Percentiles rank a stretch among this genome's conserved stretches.
phyloP scores from a whole-genome alignment of 345 rosid genomes.

The Rhizophora mangle region DNA sequence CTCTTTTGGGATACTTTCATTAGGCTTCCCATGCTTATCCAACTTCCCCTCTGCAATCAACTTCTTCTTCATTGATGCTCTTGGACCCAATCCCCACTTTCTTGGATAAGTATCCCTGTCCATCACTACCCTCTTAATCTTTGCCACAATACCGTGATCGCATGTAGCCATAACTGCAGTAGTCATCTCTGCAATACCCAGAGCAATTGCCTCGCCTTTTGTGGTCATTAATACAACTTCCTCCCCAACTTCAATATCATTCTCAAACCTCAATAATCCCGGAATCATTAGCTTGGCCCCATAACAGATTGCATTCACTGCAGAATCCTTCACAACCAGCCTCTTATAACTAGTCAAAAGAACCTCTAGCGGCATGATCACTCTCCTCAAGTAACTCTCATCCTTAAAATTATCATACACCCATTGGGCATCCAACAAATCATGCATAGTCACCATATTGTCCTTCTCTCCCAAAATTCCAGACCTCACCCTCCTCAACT shows the following conservation, averaged over 20 bases:
- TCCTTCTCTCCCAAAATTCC: conserved; percentile 88
- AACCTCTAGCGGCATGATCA: conserved; percentile 83
- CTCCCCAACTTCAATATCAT: conserved; percentile 78
- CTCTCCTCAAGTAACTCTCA: conserved; percentile 81
- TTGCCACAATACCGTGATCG: conserved; percentile 94
- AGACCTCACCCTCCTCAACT: conserved; percentile 88
- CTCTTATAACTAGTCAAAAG: conserved; percentile 91
- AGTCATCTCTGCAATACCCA: conserved; percentile 98
- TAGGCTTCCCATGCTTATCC: conserved; percentile 89
- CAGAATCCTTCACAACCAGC: conserved; percentile 84
- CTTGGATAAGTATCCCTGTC: conserved; percentile 94
- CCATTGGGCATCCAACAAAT: conserved; percentile 96
- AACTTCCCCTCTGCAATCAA: conserved; percentile 72
- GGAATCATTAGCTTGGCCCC: conserved; percentile 97
- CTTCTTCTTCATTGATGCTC: conserved; percentile 83
- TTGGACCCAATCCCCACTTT: conserved; percentile 93
- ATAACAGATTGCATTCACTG: conserved; percentile 90
- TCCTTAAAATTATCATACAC: conserved; percentile 58
- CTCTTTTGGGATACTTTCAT: conserved; percentile 65
- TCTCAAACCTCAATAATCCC: conserved; percentile 80
- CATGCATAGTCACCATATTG: conserved; percentile 98
- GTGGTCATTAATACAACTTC: conserved; percentile 95
- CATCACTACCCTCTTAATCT: conserved; percentile 97
- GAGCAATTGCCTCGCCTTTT: conserved; percentile 86
- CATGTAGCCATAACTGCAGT: conserved; percentile 92